Base-by-base conservation (phyloP, 2,329 filamentous ascomycete species). In the Onygena corvina region DNA sequence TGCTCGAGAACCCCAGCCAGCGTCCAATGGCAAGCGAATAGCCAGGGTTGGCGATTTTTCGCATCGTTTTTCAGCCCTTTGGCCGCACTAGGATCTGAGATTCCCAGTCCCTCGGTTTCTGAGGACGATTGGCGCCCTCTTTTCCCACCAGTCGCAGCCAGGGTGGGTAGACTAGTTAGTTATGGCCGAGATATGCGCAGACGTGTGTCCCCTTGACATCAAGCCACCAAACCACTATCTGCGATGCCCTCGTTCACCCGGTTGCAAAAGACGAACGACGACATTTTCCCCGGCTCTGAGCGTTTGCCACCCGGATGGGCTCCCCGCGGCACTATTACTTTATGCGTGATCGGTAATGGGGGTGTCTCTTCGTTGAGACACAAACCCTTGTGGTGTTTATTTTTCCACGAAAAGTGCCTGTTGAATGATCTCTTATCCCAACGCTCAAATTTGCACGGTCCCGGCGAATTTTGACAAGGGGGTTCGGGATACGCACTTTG, bases 81-180 rank as follows among this genome's bases (percentile, higher is more conserved):
- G 21, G 21, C 27, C 21, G 36, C 36, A 42, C 36, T 42, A 42
- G 36, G 36, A 42, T 42, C 36, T 42, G 36, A 25, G 36, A 25
- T 42, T 42, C 9, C 36, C 36, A 14, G 25, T 27, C 36, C 36
- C 36, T 42, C 36, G 36, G 36, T 42, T 42, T 42, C 36, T 42
- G 21, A n/a, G n/a, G 23, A 42, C n/a, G 25, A 14, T 16, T 42
- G 36, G 36, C 21, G 36, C 23, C 14, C 36, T 42, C 36, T 25
- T 42, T 40, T 42, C 36, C 36, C 36, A 16, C 36, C 36, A 3
- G 36, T 42, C 27, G 21, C 21, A 14, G 18, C 35, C 6, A 20
- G 16, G n/a, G n/a, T n/a, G n/a, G n/a, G n/a, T n/a, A n/a, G 27
- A 29, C 5, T 5, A 29, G 27, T 25, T 21, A n/a, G n/a, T n/a